Evolutionary conservation across 257 asterid genomes (phyloP), one percentile per base, ranked within the genome.

Genomic region (Solanum gracilifrons): DNA sequence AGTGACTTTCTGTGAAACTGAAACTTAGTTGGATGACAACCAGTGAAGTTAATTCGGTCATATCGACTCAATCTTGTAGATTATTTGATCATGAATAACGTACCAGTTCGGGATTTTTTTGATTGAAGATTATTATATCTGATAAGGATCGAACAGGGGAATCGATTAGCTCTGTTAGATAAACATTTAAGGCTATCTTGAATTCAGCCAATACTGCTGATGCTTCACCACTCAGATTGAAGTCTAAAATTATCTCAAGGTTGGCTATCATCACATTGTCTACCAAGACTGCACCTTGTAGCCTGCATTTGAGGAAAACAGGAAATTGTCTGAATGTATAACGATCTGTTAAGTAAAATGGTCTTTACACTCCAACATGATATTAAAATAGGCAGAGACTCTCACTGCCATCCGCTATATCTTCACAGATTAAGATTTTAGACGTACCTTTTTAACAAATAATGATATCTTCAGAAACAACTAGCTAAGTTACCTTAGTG

Each of bases 131-230:
- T 29, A 93, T 92, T 13, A 88, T 31, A 10, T 90, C 92, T 27
- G 90, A 87, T 82, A 93, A 86, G 12, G 95, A 90, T 48, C 94
- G 85, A 76, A 92, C 93, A 0, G 92, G 90, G 51, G 93, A 93
- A 86, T 82, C 72, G 39, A 87, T 46, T 32, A 93, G 90, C n/a
- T 86, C 87, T 48, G 89, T 84, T 6, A 93, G 68, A 89, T 93
- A 93, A 51, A 79, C 41, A 84, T 91, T 92, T 32, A 93, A n/a
- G 6, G 90, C 90, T 9, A 76, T 82, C 79, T 93, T 91, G 89
- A 93, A 89, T 46, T 93, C 93, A 29, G 88, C 93, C 36, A 66
- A 11, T 90, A 90, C 33, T 31, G 72, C 87, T 11, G 46, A 75
- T 3, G 4, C 39, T 84, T 90, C 90, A 9, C 87, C 90, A 16